Conservation (phyloP, 257 asterid genomes). For the Euphrasia confusa region DNA sequence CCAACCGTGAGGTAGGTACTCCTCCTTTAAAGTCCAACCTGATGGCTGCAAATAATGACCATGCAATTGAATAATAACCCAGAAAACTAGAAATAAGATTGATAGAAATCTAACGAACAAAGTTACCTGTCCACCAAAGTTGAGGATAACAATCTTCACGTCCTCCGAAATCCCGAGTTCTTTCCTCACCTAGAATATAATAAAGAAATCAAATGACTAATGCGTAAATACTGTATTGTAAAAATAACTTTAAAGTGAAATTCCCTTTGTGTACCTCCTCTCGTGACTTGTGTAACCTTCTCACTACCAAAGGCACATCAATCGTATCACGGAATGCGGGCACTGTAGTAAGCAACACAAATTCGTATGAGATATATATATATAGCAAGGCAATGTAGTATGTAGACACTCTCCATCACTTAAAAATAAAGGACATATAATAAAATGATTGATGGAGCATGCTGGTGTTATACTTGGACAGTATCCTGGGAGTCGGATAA, state of each 20-base stretch:
- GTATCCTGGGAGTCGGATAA: conserved; percentile 96
- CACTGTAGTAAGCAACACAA: conserved; percentile 46
- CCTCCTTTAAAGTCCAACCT: conserved; percentile 92
- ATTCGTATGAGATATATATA: conserved; percentile 16
- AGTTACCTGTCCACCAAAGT: conserved; percentile 96
- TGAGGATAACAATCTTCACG: conserved; percentile 82
- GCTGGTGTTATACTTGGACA: conserved; percentile 75
- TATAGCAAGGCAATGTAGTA: not conserved
- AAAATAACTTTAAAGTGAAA: not conserved
- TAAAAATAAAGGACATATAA: not conserved
- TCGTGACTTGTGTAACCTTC: conserved; percentile 84
- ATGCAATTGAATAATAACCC: conserved; percentile 6
- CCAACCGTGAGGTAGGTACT: conserved; percentile 92
- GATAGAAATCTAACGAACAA: not conserved
- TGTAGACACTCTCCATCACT: not conserved
- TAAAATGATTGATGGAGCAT: not conserved
- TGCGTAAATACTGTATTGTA: conserved; percentile 11
- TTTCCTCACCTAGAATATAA: conserved; percentile 59
- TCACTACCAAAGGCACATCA: conserved; percentile 95
- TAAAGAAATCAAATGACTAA: conserved; percentile 8
- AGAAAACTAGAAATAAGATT: not conserved
- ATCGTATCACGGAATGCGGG: conserved; percentile 96
- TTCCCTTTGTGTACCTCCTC: conserved; percentile 48
- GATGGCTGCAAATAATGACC: conserved; percentile 63
- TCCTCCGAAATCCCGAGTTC: conserved; percentile 78